Percentiles rank a stretch among this genome's conserved stretches.
phyloP scores from a whole-genome alignment of 805 yeast genomes.

The Ogataea angusta region DNA sequence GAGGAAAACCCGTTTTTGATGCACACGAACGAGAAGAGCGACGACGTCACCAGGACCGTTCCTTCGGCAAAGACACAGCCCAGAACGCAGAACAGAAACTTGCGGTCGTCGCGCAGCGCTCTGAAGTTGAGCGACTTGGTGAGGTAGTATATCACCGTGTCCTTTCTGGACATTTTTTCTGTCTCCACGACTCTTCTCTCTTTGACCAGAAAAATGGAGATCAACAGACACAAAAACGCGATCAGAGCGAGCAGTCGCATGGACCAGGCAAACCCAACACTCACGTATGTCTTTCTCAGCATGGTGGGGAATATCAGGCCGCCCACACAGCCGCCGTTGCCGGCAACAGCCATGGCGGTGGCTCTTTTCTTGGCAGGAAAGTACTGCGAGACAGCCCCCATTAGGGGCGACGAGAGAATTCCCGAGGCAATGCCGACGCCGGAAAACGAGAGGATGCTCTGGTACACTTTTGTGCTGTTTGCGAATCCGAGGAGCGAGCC shows the following conservation, averaged over 20 bases:
- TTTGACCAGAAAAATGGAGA: conserved; percentile 32
- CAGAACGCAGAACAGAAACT: conserved; percentile 39
- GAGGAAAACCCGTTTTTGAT: conserved; percentile 41
- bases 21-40: conserved; percentile 49
- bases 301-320: conserved; percentile 50
- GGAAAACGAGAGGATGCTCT: conserved; percentile 59
- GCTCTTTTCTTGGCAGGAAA: conserved; percentile 52
- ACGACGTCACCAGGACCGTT: conserved; percentile 42
- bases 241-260: conserved; percentile 48
- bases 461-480: conserved; percentile 48
- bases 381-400: conserved; percentile 64
- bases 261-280: conserved; percentile 55
- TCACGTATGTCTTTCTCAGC: conserved; percentile 42
- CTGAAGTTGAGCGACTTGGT: conserved; percentile 35
- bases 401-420: conserved; percentile 54
- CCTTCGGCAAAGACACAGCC: conserved; percentile 46
- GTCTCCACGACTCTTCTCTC: conserved; percentile 32
- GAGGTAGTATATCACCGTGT: conserved; percentile 6
- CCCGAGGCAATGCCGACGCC: conserved; percentile 60
- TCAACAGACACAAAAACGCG: conserved; percentile 25
- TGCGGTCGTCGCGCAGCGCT: conserved; percentile 35
- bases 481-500: conserved; percentile 55
- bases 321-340: conserved; percentile 51
- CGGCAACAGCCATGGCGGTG: conserved; percentile 46
- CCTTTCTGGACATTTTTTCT: conserved; percentile 2